Evolutionary conservation across 2,329 filamentous ascomycete genomes (phyloP), one percentile per base, ranked within the genome.

Genomic region (Colletotrichum zoysiae): DNA sequence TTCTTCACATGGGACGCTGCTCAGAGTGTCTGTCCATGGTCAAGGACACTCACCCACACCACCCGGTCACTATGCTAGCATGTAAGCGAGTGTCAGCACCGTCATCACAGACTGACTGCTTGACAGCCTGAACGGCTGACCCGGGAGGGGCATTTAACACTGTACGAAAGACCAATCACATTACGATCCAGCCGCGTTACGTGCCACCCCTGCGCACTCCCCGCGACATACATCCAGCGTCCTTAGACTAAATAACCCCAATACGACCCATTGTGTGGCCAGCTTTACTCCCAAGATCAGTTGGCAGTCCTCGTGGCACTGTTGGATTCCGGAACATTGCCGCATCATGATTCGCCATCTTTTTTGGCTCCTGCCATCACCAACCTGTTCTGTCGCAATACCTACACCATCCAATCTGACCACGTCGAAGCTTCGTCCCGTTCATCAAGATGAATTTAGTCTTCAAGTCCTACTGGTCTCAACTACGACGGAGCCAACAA

Each of bases 181-280:
- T 16, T 20, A 42, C 48, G 48, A 64, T 18, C 40, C 59, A 66
- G 38, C 48, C 30, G 26, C 30, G 18, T 18, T 60, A 14, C 62
- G 59, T 69, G 23, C 59, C 26, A 55, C 65, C 56, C 30, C 70
- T 65, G 53, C 53, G 65, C 69, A 71, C 61, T 46, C 55, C 53
- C 65, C 65, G 59, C 48, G 30, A 57, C 40, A 38, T 40, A 46
- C 65, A 30, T 40, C 53, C 65, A 65, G 59, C 35, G 46, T 60
- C 48, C 55, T 50, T 35, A 20, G 38, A 50, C 53, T 69, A 59
- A 59, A 65, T 18, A 64, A 44, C 33, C 55, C 59, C 69, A 65
- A 60, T 42, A 44, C 46, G 59, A 46, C 40, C 65, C 30, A 64
- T 69, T 30, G 30, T n/a, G 11, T 59, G 46, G 50, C 30, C 38